These are phyloP conservation scores for Fusarium virguliforme DNA, from an alignment of 2,329 filamentous ascomycete species.

Conservation along the genomic window DNA sequence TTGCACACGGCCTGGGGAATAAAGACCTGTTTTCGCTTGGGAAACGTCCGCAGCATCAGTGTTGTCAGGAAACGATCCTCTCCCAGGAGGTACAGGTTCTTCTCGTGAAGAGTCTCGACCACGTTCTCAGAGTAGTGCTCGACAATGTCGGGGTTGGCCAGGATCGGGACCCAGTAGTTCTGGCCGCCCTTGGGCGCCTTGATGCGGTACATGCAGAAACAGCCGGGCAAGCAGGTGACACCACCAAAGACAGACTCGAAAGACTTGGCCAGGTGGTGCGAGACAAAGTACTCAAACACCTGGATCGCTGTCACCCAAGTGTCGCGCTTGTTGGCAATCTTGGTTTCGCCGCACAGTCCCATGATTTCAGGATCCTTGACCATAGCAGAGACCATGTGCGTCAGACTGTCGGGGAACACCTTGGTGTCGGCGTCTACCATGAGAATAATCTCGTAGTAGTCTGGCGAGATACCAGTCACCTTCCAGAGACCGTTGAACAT, in stretches of 20 bases:
- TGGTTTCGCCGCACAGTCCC: constrained; percentile 98
- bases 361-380: constrained; percentile 99
- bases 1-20: constrained; percentile 99
- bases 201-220: constrained; percentile 99
- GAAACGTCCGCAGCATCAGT: constrained; percentile 98
- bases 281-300: constrained; percentile 99
- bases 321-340: constrained; percentile 97
- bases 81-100: constrained; percentile 91
- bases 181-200: constrained; percentile 98
- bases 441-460: constrained; percentile 97
- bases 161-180: constrained; percentile 99
- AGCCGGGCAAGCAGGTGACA: constrained; percentile 98
- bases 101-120: constrained; percentile 97
- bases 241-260: constrained; percentile 99
- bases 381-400: constrained; percentile 99
- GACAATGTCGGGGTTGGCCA: constrained; percentile 98
- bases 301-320: constrained; percentile 98
- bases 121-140: constrained; percentile 99
- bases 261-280: constrained; percentile 95
- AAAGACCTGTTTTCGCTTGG: constrained; percentile 98
- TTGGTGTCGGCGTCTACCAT: constrained; percentile 99
- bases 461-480: constrained; percentile 96
- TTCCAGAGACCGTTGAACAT: constrained; percentile 99
- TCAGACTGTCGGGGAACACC: constrained; percentile 97
- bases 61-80: constrained; percentile 97